Evolutionary conservation across 148 eudicot species (phyloP).

Genomic region (Rhododendron griersonianum): DNA sequence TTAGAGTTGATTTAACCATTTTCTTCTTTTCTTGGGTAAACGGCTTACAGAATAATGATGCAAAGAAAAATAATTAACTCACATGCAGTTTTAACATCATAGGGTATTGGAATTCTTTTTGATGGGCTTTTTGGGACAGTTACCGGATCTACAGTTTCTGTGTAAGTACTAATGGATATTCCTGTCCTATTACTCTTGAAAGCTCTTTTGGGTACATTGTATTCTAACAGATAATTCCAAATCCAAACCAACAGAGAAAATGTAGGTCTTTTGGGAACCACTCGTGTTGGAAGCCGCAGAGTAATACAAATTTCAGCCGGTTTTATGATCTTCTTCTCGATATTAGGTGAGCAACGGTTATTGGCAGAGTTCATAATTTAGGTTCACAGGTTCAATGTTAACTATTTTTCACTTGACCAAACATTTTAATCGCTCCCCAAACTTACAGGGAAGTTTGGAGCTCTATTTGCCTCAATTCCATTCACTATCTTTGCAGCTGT

Average conservation of each 20-base stretch:
- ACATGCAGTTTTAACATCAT: background rate
- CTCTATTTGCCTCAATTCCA: constrained; percentile 94
- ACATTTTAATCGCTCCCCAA: background rate
- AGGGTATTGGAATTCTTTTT: constrained; percentile 91
- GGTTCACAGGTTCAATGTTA: background rate
- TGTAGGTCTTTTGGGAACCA: constrained; percentile 89
- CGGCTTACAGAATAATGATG: background rate
- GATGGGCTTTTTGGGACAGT: constrained; percentile 89
- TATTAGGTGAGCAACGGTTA: constrained; percentile 33
- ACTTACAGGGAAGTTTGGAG: constrained; percentile 88
- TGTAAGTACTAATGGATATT: constrained; percentile 39
- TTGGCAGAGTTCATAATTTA: background rate
- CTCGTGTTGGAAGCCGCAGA: constrained; percentile 96
- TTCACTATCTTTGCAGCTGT: constrained; percentile 91
- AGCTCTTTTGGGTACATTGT: background rate
- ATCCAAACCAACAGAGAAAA: constrained; percentile 67
- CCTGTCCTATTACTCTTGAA: background rate
- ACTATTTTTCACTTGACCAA: background rate
- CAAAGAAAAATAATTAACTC: background rate
- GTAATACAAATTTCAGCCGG: constrained; percentile 97
- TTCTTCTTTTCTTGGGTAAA: background rate
- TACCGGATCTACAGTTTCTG: constrained; percentile 91
- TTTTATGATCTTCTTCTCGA: constrained; percentile 96
- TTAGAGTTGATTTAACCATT: background rate
- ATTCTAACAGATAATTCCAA: constrained; percentile 8